These are phyloP conservation scores for Bruguiera sexangula DNA, from an alignment of 345 rosid species.

Conservation along the genomic window DNA sequence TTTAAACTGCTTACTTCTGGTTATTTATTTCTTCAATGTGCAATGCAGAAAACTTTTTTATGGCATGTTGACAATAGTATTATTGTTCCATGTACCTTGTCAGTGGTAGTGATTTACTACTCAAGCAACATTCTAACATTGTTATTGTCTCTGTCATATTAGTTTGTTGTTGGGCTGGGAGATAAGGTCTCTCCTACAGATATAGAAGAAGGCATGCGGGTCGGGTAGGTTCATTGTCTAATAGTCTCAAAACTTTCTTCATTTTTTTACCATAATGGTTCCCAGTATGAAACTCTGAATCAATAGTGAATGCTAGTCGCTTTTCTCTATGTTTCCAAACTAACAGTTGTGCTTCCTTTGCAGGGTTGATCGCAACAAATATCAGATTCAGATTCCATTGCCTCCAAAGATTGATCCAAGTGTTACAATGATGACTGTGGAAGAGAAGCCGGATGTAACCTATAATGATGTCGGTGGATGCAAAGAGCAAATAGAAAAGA, in stretches of 20 bases:
- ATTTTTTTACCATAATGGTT: not conserved
- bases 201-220: conserved; percentile 99
- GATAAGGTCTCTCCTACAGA: conserved; percentile 98
- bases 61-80: not conserved
- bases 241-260: not conserved
- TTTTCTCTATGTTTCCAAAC: conserved; percentile 1
- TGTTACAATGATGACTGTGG: conserved; percentile 99
- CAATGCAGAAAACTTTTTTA: not conserved
- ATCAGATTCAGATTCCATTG: conserved; percentile 96
- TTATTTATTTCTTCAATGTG: no score
- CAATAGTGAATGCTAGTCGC: no score
- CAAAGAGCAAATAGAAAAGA: conserved; percentile 96
- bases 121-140: not conserved
- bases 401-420: conserved; percentile 99
- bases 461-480: conserved; percentile 98
- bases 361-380: conserved; percentile 97
- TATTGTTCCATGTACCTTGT: not conserved
- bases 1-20: not conserved
- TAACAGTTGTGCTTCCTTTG: conserved; percentile 16
- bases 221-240: conserved; percentile 57
- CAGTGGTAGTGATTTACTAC: not conserved
- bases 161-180: conserved; percentile 98
- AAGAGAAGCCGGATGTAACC: conserved; percentile 97
- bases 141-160: conserved; percentile 4
- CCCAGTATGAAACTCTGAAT: no score